A percentile compares a stretch with the other conserved stretches of the same genome.
These are phyloP conservation scores for Nemania sp. DNA, from an alignment of 2,329 filamentous ascomycete species.

Conservation along the genomic window DNA sequence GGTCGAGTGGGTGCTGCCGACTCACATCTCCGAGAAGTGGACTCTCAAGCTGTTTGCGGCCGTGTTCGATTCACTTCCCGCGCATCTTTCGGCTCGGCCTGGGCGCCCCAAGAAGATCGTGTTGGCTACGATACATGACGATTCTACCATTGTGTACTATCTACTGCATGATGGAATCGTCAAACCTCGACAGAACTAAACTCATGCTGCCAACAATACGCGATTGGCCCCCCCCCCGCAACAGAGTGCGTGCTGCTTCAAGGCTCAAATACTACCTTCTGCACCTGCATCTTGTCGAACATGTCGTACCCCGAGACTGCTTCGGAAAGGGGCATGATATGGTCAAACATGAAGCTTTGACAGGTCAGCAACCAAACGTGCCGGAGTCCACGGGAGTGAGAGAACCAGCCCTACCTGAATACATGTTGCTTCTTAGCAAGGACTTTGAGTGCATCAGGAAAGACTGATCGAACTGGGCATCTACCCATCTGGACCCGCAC, in stretches of 20 bases:
- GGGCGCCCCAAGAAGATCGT: conserved; percentile 68
- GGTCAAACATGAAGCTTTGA: conserved; percentile 72
- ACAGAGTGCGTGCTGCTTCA: conserved; percentile 34
- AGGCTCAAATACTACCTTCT: conserved; percentile 72
- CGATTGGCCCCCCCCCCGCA: not conserved
- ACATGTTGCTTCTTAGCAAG: conserved; percentile 69
- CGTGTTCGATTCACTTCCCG: conserved; percentile 68
- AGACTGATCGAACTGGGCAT: conserved; percentile 74
- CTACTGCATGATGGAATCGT: conserved; percentile 85
- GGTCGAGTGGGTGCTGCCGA: conserved; percentile 77
- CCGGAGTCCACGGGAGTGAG: not conserved
- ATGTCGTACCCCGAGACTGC: conserved; percentile 71
- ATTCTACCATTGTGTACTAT: conserved; percentile 85
- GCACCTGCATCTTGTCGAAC: conserved; percentile 73
- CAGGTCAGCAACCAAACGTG: conserved; percentile 20
- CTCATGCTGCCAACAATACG: not conserved
- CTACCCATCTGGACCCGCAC: conserved; percentile 75
- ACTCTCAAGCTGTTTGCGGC: conserved; percentile 66
- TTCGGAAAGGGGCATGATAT: conserved; percentile 70
- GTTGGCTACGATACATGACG: conserved; percentile 75
- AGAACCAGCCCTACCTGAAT: conserved; percentile 62
- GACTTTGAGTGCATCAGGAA: conserved; percentile 66
- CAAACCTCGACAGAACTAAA: conserved; percentile 80
- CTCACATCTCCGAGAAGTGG: conserved; percentile 75
- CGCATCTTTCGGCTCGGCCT: conserved; percentile 47